These are phyloP conservation scores for Trypanosoma melophagium DNA, from an alignment of 208 protist species.

Conservation along the genomic window DNA sequence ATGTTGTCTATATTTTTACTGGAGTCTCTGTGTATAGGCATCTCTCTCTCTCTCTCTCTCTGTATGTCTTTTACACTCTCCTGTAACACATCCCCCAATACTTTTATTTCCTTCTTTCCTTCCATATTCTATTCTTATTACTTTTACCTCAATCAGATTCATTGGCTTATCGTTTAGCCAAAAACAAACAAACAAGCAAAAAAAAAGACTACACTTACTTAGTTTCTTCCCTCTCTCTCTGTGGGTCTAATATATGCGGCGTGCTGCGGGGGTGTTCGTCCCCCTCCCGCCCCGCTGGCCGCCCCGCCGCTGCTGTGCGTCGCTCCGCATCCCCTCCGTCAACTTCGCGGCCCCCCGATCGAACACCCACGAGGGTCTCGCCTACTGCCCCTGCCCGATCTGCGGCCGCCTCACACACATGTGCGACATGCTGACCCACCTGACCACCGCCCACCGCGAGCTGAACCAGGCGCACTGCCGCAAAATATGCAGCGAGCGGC, in stretches of 20 bases:
- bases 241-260: constrained; percentile 26
- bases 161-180: too few species aligned
- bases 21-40: too few species aligned
- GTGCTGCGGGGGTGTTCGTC: constrained; percentile 11
- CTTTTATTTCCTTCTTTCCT: too few species aligned
- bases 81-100: too few species aligned
- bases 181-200: neutral
- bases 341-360: constrained; percentile 45
- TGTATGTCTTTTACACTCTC: too few species aligned
- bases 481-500: constrained; percentile 55
- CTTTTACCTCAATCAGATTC: too few species aligned
- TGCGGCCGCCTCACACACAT: constrained; percentile 55
- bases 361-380: constrained; percentile 62
- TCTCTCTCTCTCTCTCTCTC: too few species aligned
- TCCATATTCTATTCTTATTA: too few species aligned
- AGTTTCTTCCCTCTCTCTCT: neutral
- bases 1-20: too few species aligned
- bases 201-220: constrained; percentile 10
- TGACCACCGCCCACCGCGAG: constrained; percentile 55
- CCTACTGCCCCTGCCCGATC: constrained; percentile 65
- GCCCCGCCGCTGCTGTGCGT: constrained; percentile 15
- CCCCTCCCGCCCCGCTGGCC: neutral
- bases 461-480: constrained; percentile 47
- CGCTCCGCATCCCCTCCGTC: constrained; percentile 26
- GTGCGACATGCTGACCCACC: constrained; percentile 70